Evolutionary conservation across 257 asterid species (phyloP).

Genomic region (Ophiorrhiza pumila): DNA sequence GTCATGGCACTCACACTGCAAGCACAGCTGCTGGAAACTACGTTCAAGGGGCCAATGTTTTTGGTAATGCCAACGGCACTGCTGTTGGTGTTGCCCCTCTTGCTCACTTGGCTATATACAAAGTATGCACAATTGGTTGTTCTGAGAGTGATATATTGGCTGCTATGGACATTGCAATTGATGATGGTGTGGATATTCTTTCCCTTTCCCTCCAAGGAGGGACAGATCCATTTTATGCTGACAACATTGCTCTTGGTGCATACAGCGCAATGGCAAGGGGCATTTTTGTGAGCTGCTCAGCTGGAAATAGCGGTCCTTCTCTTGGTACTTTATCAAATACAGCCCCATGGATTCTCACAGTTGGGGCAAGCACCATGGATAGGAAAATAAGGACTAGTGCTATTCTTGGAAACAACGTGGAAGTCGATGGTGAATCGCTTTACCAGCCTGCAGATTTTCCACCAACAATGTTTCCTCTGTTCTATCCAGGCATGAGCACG

Average conservation of each 20-base stretch:
- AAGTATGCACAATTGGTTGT: conserved; percentile 25
- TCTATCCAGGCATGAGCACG: background rate
- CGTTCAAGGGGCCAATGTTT: conserved; percentile 33
- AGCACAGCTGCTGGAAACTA: conserved; percentile 52
- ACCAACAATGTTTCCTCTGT: background rate
- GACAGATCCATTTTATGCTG: background rate
- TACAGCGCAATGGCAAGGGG: conserved; percentile 19
- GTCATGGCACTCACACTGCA: conserved; percentile 52
- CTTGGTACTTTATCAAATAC: conserved; percentile 4
- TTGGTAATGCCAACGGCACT: conserved; percentile 47
- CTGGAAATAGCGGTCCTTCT: conserved; percentile 18
- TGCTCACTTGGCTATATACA: conserved; percentile 47
- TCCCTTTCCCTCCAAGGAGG: background rate
- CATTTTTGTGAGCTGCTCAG: conserved; percentile 22
- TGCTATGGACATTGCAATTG: conserved; percentile 41
- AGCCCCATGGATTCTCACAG: conserved; percentile 28
- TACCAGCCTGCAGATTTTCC: conserved; percentile 17
- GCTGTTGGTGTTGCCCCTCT: conserved; percentile 49
- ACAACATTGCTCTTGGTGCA: conserved; percentile 20
- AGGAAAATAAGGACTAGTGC: conserved; percentile 3
- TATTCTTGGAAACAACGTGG: conserved; percentile 13
- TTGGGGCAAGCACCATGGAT: conserved; percentile 22
- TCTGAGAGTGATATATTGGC: conserved; percentile 29
- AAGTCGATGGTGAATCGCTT: conserved; percentile 8
- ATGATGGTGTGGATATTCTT: conserved; percentile 19